Evolutionary conservation across 169 alveolate genomes (phyloP).

Genomic region (Eimeria maxima): DNA sequence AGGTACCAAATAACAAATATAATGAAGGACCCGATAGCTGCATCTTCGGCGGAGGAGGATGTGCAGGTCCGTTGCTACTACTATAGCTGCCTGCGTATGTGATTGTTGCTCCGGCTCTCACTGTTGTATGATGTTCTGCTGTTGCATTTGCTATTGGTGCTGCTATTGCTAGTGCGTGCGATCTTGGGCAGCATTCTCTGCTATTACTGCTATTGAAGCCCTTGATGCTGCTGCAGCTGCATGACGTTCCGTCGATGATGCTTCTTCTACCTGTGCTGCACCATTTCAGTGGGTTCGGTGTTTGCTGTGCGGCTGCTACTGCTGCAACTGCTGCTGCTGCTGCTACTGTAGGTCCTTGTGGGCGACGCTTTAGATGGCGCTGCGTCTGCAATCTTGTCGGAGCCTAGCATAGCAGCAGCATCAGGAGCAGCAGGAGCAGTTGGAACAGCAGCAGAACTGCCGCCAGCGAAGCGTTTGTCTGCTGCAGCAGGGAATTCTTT

Average conservation of each 20-base stretch:
- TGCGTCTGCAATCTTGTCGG: not conserved
- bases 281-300: not conserved
- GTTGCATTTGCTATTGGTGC: not conserved
- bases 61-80: not conserved
- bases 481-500: not conserved
- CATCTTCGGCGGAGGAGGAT: not conserved
- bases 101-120: not conserved
- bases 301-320: not conserved
- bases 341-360: not conserved
- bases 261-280: no score
- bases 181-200: not conserved
- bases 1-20: no score
- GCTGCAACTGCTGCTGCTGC: conserved; percentile 37
- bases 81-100: no score
- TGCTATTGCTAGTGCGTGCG: not conserved
- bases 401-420: not conserved
- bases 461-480: conserved; percentile 16
- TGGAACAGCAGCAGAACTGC: not conserved
- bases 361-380: conserved; percentile 1
- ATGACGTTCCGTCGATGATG: no score
- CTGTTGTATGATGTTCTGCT: not conserved
- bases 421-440: conserved; percentile 7
- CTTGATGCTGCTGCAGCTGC: not conserved
- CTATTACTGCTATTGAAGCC: not conserved
- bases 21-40: not conserved